Evolutionary conservation across 2,329 filamentous ascomycete genomes (phyloP), one percentile per base, ranked within the genome.

Genomic region (Ramichloridium luteum): DNA sequence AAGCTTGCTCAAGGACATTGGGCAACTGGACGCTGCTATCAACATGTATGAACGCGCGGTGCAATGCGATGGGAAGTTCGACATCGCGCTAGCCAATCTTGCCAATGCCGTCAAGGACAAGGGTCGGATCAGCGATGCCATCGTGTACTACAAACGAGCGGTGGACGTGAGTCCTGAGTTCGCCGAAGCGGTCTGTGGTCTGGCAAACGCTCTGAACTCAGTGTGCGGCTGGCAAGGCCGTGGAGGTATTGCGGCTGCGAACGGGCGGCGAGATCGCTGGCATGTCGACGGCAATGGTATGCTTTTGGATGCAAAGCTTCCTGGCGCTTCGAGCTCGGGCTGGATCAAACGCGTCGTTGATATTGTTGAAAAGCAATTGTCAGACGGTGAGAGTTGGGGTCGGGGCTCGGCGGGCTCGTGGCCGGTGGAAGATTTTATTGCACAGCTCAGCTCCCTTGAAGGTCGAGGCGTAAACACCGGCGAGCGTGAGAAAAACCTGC

Each of bases 51-150:
- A 96, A 58, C 77, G 84, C 44, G 90, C 90, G 8, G 90, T 98
- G 10, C 70, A 73, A 3, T 96, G 86, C 52, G 90, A 98, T 55
- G 75, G 76, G n/a, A 82, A 77, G 14, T 98, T 98, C 49, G 90
- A 98, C 50, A 98, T 98, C 49, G 90, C 90, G 18, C 63, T 98
- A 34, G 93, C 90, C 3, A 98, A 98, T 49, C 67, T 98, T 13
- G 90, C 90, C 34, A 98, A 98, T 54, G 90, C 90, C 6, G 86
- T 98, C 44, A 98, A 98, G 56, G 90, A 98, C 54, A 84, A 92
- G 46, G 90, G 90, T 2, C 75, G 82, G 26, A 83, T 96, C 44
- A 80, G 76, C 35, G 90, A 98, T 53, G 90, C 90, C 1, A 96
- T 98, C 37, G 62, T 65, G 15, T 96, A 92, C 55, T 98, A 98